Conservation (phyloP, 495 filamentous ascomycete genomes). For the Platismatia glauca region DNA sequence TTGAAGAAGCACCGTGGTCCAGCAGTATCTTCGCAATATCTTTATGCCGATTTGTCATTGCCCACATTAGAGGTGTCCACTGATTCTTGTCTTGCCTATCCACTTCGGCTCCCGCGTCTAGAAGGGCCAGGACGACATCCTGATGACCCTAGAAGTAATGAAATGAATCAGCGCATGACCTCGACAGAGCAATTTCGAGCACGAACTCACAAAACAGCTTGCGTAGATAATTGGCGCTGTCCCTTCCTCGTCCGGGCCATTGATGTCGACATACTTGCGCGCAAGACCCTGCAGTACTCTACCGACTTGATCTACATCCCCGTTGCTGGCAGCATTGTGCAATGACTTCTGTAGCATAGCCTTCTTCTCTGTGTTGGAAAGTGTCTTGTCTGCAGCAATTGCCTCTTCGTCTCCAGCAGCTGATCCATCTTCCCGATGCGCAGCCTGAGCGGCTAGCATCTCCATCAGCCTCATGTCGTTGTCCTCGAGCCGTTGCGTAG, state of each 20-base stretch:
- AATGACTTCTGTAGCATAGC: slow-evolving; percentile 74
- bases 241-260: slow-evolving; percentile 88
- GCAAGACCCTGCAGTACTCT: slow-evolving; percentile 69
- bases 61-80: slow-evolving; percentile 99
- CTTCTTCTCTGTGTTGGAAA: slow-evolving; percentile 69
- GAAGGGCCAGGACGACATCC: slow-evolving; percentile 72
- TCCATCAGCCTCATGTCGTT: slow-evolving; percentile 83
- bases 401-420: slow-evolving; percentile 69
- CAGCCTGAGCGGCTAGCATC: slow-evolving; percentile 91
- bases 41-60: slow-evolving; percentile 97
- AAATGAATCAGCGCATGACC: slow-evolving; percentile 15
- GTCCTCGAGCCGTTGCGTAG: slow-evolving; percentile 55
- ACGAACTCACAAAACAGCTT: slow-evolving; percentile 82
- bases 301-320: slow-evolving; percentile 72
- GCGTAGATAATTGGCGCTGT: slow-evolving; percentile 94
- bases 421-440: slow-evolving; percentile 62
- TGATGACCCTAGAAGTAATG: slow-evolving; percentile 64
- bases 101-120: slow-evolving; percentile 81
- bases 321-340: slow-evolving; percentile 95
- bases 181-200: background rate
- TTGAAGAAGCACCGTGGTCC: slow-evolving; percentile 88
- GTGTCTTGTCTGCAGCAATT: slow-evolving; percentile 60
- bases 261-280: slow-evolving; percentile 71
- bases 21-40: slow-evolving; percentile 84
- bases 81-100: slow-evolving; percentile 91